These are phyloP conservation scores for Trifolium repens DNA, from an alignment of 306 rosid genomes.

Conservation along the genomic window DNA sequence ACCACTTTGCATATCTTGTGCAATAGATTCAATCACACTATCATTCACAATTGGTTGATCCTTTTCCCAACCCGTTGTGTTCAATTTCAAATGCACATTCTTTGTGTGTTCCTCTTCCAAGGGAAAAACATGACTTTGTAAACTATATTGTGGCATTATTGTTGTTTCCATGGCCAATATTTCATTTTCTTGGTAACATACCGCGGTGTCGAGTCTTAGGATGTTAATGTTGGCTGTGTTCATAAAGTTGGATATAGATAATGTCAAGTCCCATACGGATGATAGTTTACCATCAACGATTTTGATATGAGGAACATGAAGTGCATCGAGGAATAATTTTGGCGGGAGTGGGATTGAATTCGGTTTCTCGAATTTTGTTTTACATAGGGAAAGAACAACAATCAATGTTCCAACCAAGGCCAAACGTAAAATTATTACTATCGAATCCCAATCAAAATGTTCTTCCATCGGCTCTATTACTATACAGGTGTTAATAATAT, in stretches of 20 bases:
- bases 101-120: background rate
- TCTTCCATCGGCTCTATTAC: slow-evolving; percentile 19
- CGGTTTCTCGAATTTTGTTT: background rate
- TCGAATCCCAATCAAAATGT: slow-evolving; percentile 26
- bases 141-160: background rate
- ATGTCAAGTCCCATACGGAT: slow-evolving; percentile 9
- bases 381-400: background rate
- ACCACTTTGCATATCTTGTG: slow-evolving; percentile 30
- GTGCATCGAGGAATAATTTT: slow-evolving; percentile 32
- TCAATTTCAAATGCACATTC: slow-evolving; percentile 27
- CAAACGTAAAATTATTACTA: slow-evolving; percentile 31
- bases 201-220: background rate
- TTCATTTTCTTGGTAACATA: slow-evolving; percentile 28
- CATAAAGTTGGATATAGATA: slow-evolving; percentile 34
- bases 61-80: slow-evolving; percentile 43
- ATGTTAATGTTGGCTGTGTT: slow-evolving; percentile 40
- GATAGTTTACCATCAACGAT: slow-evolving; percentile 40
- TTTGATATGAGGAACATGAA: slow-evolving; percentile 31
- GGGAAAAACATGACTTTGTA: background rate
- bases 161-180: background rate
- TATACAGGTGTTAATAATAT: too few species aligned
- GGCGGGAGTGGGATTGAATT: slow-evolving; percentile 19
- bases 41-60: slow-evolving; percentile 32
- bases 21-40: slow-evolving; percentile 11
- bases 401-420: slow-evolving; percentile 33